Evolutionary conservation across 495 filamentous ascomycete genomes (phyloP).

Genomic region (Aspergillus mulundensis): DNA sequence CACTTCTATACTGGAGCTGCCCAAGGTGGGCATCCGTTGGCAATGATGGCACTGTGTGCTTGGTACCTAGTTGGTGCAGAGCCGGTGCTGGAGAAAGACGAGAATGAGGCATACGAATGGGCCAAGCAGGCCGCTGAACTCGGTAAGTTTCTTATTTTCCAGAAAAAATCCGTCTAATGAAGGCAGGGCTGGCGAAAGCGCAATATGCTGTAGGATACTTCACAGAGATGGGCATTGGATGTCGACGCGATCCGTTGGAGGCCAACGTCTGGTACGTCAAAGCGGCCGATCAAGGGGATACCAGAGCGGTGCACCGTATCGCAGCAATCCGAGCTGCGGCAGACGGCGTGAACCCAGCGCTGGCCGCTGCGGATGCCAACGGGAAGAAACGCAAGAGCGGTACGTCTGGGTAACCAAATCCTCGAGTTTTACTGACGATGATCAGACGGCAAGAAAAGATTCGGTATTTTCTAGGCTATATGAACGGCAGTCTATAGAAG

Average conservation of each 20-base stretch:
- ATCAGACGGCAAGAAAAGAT: slow-evolving; percentile 24
- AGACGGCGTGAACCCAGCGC: slow-evolving; percentile 57
- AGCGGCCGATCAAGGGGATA: slow-evolving; percentile 88
- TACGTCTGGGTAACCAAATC: slow-evolving; percentile 1
- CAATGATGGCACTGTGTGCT: slow-evolving; percentile 98
- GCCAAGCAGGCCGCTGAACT: slow-evolving; percentile 77
- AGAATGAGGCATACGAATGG: slow-evolving; percentile 96
- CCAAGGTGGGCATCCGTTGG: slow-evolving; percentile 72
- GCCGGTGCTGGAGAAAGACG: slow-evolving; percentile 89
- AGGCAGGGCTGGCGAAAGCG: slow-evolving; percentile 78
- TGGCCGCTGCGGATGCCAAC: slow-evolving; percentile 14
- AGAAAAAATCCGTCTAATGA: background rate
- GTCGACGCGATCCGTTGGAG: slow-evolving; percentile 85
- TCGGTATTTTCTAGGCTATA: slow-evolving; percentile 20
- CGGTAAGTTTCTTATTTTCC: slow-evolving; percentile 52
- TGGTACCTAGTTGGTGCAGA: slow-evolving; percentile 98
- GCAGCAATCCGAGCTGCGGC: slow-evolving; percentile 82
- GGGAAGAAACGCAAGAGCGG: slow-evolving; percentile 12
- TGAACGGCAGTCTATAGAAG: background rate
- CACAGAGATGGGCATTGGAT: slow-evolving; percentile 97
- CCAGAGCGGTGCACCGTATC: slow-evolving; percentile 79
- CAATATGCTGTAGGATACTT: slow-evolving; percentile 96
- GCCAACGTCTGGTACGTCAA: slow-evolving; percentile 98
- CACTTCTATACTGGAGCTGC: slow-evolving; percentile 96
- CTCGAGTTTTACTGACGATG: background rate